Base-by-base conservation (phyloP, 2,329 filamentous ascomycete species). In the Fusarium subtropicale region DNA sequence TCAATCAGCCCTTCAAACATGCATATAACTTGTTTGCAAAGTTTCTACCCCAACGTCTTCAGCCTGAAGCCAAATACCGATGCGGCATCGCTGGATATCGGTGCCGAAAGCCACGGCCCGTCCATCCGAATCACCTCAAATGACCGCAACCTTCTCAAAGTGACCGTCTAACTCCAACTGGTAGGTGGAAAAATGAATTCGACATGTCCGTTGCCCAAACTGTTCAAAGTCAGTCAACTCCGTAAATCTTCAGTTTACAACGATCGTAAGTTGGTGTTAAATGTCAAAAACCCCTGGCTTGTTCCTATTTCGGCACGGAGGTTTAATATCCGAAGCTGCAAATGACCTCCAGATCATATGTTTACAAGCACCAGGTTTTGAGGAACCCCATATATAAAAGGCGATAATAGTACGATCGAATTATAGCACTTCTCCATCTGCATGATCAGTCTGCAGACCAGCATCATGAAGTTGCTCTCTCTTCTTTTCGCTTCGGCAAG, bases 391-490 rank as follows among this genome's bases (percentile, higher is more conserved):
- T n/a, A 48, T 52, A 52, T 46, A 41, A 39, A 30, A 11, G 34
- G 2, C 1, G 15, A 15, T 20, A 52, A 52, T 52, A 52, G 11
- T 11, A 10, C 4, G 3, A 2, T 5, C 18, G n/a, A 20, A 39
- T 12, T 52, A 52, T 52, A 52, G 48, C 18, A n/a, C 2, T 3
- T 8, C 0, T 18, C 1, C 6, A 7, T 9, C n/a, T 16, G 22
- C 15, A 48, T 2, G n/a, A 20, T 20, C 33, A 36, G 11, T 28
- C 18, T 45, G 22, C 26, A 9, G 5, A 15, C 33, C 47, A 42
- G 1, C 20, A 41, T 30, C 34, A 70, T 70, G 68, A 70, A 54
- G 56, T 41, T 70, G 7, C 30, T 61, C 5, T 38, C 55, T 30
- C 26, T 70, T 18, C 24, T 70, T 8, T 34, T 56, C 24, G 53